Evolutionary conservation across 2,329 filamentous ascomycete species (phyloP), one percentile per base, ranked within the genome.

Genomic region (Fusarium sterilihyphosum): DNA sequence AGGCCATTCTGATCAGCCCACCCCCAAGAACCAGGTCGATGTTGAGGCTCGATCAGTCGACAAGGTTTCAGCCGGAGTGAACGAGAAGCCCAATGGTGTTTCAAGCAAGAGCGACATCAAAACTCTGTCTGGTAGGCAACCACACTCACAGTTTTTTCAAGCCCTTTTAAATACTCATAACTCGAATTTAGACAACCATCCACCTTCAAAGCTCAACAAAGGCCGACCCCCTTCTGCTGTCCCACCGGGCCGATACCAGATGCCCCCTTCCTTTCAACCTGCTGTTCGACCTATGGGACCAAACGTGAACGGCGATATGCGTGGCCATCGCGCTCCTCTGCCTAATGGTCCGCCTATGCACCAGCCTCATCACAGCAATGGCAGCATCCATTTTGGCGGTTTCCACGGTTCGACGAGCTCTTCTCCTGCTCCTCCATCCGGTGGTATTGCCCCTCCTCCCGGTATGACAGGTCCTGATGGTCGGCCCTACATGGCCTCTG

Each of bases 331-430:
- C n/a, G 80, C 78, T 22, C 80, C 77, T 61, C 67, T 79, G 33
- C 78, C 81, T 40, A 82, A 82, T 47, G 81, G 81, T 31, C 83
- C 79, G 22, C 79, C 78, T 38, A 79, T 87, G 74, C 88, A 90
- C 73, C 87, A 89, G 59, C 80, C 85, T 46, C 89, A 88, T 61
- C 85, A 85, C 20, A 91, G 87, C 78, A 86, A 86, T 67, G 85
- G 87, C 43, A 90, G 86, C 78, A 82, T 91, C 59, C 85, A 90
- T 70, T 91, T 91, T 75, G 88, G 88, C 40, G 84, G 83, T 12
- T 87, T 88, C 70, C 82, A 86, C 38, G 86, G 85, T 24, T 91
- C 90, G 18, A 87, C 88, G 75, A 87, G 85, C 61, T 88, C 89
- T 2, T 92, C 90, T 10, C 90, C 90, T 4, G 88, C 84, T 26